These are phyloP conservation scores for Pseudocercospora cruenta DNA, from an alignment of 2,329 filamentous ascomycete species.

Conservation along the genomic window DNA sequence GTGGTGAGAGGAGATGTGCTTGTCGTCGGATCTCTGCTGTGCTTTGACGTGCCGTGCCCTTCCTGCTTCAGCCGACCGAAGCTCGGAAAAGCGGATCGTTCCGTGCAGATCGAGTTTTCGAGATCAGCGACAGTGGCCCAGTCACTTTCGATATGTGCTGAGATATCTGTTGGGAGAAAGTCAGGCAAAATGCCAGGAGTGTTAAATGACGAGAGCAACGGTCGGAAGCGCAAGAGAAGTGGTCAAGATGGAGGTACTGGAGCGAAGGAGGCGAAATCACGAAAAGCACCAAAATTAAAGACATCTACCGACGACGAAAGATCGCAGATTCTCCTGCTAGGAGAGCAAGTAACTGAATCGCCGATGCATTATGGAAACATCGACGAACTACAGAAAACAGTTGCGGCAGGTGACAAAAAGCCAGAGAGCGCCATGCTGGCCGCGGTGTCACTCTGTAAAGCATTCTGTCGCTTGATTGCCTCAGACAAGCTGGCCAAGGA, in stretches of 20 bases:
- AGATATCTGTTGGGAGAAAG: slow-evolving; percentile 5
- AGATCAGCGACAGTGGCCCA: not conserved
- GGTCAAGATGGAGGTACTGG: slow-evolving; percentile 18
- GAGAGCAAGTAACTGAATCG: slow-evolving; percentile 80
- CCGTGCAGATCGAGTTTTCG: slow-evolving; percentile 5
- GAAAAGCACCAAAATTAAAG: slow-evolving; percentile 46
- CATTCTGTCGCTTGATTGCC: slow-evolving; percentile 80
- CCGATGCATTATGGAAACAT: slow-evolving; percentile 94
- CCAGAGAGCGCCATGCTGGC: slow-evolving; percentile 58
- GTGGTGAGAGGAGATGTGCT: slow-evolving; percentile 48
- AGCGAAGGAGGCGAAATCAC: slow-evolving; percentile 34
- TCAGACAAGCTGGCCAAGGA: slow-evolving; percentile 70
- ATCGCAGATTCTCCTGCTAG: slow-evolving; percentile 72
- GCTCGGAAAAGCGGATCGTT: slow-evolving; percentile 8
- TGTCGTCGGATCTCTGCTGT: slow-evolving; percentile 15
- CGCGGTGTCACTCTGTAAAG: slow-evolving; percentile 78
- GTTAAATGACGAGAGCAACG: slow-evolving; percentile 32
- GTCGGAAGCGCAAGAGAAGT: slow-evolving; percentile 50
- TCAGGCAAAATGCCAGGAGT: slow-evolving; percentile 42
- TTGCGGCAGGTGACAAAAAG: slow-evolving; percentile 58
- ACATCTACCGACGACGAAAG: slow-evolving; percentile 48
- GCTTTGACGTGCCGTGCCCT: slow-evolving; percentile 9
- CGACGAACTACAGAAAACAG: slow-evolving; percentile 64
- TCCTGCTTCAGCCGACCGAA: slow-evolving; percentile 9
- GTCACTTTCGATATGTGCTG: not conserved